Evolutionary conservation across 495 filamentous ascomycete species (phyloP).

Genomic region (Penicillium mononematosum): DNA sequence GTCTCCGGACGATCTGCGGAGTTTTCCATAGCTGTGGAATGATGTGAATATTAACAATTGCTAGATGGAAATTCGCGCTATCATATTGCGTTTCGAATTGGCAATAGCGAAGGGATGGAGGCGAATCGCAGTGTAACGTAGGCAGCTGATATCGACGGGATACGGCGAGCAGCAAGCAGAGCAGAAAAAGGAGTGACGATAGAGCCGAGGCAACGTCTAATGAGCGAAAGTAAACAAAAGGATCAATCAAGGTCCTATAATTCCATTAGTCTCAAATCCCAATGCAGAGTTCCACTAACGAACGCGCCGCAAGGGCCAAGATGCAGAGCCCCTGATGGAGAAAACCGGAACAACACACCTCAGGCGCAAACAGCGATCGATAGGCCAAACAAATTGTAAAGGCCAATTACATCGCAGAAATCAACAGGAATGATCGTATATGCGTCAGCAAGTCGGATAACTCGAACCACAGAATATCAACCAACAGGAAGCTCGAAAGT

Average conservation of each 20-base stretch:
- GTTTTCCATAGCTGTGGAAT: slow-evolving; percentile 27
- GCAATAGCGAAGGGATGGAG: not conserved
- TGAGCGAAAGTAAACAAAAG: slow-evolving; percentile 9
- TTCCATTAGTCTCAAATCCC: slow-evolving; percentile 11
- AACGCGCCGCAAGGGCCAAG: slow-evolving; percentile 20
- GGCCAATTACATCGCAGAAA: slow-evolving; percentile 25
- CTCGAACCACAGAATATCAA: slow-evolving; percentile 8
- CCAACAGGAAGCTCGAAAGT: slow-evolving; percentile 11
- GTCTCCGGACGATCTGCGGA: slow-evolving; percentile 28
- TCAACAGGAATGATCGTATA: slow-evolving; percentile 6
- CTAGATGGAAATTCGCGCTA: slow-evolving; percentile 19
- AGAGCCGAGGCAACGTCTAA: slow-evolving; percentile 6
- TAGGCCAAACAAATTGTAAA: slow-evolving; percentile 10
- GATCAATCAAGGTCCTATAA: slow-evolving; percentile 10
- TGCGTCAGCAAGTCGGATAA: slow-evolving; percentile 7
- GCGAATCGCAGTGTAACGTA: slow-evolving; percentile 2
- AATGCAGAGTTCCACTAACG: slow-evolving; percentile 5
- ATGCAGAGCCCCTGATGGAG: slow-evolving; percentile 22
- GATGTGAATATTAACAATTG: slow-evolving; percentile 4
- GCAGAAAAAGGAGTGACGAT: slow-evolving; percentile 23
- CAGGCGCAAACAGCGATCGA: slow-evolving; percentile 6
- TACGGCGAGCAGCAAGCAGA: slow-evolving; percentile 4
- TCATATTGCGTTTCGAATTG: slow-evolving; percentile 22
- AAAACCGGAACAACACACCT: slow-evolving; percentile 16
- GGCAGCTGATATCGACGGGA: slow-evolving; percentile 1